Evolutionary conservation across 305 asterid species (phyloP).

Genomic region (Fraxinus sp.): DNA sequence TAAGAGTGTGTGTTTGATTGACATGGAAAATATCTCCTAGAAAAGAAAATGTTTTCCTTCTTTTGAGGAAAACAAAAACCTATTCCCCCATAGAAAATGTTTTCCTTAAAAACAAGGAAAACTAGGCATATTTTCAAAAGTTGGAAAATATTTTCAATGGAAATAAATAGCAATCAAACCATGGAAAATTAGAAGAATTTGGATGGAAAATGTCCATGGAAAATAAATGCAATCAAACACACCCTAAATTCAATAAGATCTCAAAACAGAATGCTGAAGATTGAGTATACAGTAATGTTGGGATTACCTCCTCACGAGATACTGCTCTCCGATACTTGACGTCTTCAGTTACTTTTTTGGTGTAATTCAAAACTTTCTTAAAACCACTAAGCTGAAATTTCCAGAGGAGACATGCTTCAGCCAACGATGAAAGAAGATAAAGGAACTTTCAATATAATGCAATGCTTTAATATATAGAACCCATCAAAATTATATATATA

Average conservation of each 20-base stretch:
- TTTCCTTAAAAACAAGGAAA: not conserved
- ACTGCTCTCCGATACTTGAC: conserved; percentile 78
- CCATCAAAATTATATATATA: not conserved
- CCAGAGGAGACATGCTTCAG: conserved; percentile 25
- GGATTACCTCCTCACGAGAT: conserved; percentile 93
- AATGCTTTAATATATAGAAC: conserved; percentile 19
- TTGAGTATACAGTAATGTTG: conserved; percentile 1
- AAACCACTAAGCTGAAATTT: conserved; percentile 95
- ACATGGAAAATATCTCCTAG: not conserved
- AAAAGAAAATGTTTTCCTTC: not conserved
- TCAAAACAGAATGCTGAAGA: conserved; percentile 11
- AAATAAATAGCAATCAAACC: not conserved
- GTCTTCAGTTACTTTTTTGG: conserved; percentile 85
- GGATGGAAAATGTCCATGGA: not conserved
- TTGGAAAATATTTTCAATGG: not conserved
- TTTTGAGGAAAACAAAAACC: not conserved
- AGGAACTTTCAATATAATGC: conserved; percentile 9
- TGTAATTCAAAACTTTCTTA: conserved; percentile 96
- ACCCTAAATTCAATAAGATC: not conserved
- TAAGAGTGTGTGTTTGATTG: not conserved
- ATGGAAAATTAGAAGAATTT: too few species aligned
- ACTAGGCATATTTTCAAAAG: not conserved
- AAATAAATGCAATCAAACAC: not conserved
- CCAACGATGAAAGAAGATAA: conserved; percentile 4
- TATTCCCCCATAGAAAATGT: not conserved